phyloP scores from a whole-genome alignment of 169 alveolate species.

The Eimeria praecox region DNA sequence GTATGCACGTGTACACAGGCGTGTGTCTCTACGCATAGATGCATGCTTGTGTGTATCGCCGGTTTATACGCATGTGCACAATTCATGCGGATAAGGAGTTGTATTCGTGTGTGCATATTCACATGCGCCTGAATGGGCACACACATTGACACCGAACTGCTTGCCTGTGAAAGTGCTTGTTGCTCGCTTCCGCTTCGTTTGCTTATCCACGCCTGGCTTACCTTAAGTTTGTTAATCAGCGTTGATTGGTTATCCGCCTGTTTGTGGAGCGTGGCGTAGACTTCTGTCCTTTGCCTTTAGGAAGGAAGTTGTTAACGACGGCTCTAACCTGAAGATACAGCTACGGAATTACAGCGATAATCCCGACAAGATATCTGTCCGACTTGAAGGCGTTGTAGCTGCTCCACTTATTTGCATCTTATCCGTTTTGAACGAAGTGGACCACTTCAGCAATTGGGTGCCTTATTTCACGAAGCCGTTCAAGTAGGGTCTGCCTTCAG shows the following conservation, averaged over 20 bases:
- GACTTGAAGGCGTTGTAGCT: constrained; percentile 68
- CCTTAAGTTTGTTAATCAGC: not conserved
- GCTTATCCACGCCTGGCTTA: not conserved
- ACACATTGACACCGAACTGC: constrained; percentile 77
- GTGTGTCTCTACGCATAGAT: not conserved
- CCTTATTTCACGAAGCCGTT: constrained; percentile 80
- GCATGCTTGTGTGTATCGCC: not conserved
- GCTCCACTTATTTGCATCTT: constrained; percentile 75
- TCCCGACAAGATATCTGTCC: constrained; percentile 72
- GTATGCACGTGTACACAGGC: not conserved
- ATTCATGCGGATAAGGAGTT: not conserved
- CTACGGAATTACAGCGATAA: constrained; percentile 65
- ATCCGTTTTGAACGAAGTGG: constrained; percentile 79
- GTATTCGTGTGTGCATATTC: not conserved
- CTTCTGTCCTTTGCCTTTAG: not conserved
- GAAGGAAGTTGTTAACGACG: constrained; percentile 58
- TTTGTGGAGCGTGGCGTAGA: not conserved
- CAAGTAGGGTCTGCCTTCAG: constrained; percentile 65
- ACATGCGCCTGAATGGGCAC: not conserved
- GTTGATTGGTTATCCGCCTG: not conserved
- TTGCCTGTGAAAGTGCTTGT: not conserved
- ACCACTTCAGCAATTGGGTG: constrained; percentile 77
- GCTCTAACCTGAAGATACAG: constrained; percentile 14
- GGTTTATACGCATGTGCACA: no score
- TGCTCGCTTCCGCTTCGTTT: not conserved